Conservation (phyloP, 2,329 filamentous ascomycete species). For the Colletotrichum coccodes region DNA sequence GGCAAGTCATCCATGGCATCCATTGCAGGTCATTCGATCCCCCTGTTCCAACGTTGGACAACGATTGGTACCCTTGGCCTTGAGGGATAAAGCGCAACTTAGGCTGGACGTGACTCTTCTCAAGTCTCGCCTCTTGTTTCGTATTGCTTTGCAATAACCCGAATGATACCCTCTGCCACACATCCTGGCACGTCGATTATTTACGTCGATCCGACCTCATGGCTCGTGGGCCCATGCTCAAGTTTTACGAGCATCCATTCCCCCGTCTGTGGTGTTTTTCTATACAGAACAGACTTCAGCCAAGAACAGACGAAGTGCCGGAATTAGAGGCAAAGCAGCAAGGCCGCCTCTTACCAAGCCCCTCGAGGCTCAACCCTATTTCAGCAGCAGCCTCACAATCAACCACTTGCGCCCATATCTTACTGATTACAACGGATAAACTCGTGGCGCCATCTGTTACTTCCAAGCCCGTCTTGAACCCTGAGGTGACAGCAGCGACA, state of each 20-base stretch:
- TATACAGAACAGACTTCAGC: background rate
- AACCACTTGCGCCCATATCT: background rate
- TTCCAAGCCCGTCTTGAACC: background rate
- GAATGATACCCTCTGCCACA: constrained; percentile 24
- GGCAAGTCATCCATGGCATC: constrained; percentile 19
- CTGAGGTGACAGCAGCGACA: constrained; percentile 21
- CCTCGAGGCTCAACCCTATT: constrained; percentile 1
- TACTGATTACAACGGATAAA: background rate
- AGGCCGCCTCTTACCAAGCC: constrained; percentile 3
- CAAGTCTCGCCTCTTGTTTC: constrained; percentile 28
- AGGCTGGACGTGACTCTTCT: constrained; percentile 13
- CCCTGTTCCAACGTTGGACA: background rate
- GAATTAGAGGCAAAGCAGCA: background rate
- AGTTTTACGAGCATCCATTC: constrained; percentile 14
- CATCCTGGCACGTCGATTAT: constrained; percentile 11
- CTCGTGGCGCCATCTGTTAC: constrained; percentile 14
- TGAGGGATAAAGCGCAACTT: background rate
- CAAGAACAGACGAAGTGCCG: constrained; percentile 19
- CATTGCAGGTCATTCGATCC: constrained; percentile 12
- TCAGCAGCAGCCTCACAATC: background rate
- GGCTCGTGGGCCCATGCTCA: constrained; percentile 19
- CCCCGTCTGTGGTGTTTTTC: background rate
- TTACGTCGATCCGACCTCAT: constrained; percentile 13
- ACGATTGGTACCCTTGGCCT: background rate
- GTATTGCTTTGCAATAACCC: constrained; percentile 4